Evolutionary conservation across 2,329 filamentous ascomycete species (phyloP).

Genomic region (Dactylellina sp.): DNA sequence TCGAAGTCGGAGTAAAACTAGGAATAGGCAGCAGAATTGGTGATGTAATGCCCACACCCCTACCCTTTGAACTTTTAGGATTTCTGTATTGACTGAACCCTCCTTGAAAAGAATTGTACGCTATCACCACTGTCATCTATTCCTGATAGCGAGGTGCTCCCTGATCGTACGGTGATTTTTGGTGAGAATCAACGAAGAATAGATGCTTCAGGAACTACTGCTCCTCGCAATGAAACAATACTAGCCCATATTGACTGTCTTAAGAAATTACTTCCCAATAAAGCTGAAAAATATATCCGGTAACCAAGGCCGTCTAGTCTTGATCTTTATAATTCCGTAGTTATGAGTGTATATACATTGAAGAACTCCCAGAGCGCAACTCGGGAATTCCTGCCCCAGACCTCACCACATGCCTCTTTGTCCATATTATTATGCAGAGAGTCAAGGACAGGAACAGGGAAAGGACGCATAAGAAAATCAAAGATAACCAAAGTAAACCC

Average conservation of each 20-base stretch:
- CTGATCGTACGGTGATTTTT: slow-evolving; percentile 41
- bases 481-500: too few relatives aligned
- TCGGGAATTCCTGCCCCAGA: too few relatives aligned
- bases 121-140: slow-evolving; percentile 39
- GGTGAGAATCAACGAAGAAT: slow-evolving; percentile 44
- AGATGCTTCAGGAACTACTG: slow-evolving; percentile 33
- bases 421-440: not conserved
- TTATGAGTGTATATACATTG: not conserved
- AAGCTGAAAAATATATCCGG: slow-evolving; percentile 46
- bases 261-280: slow-evolving; percentile 49
- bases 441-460: not conserved
- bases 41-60: slow-evolving; percentile 66
- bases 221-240: slow-evolving; percentile 41
- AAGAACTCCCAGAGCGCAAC: not conserved
- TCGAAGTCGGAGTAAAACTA: slow-evolving; percentile 73
- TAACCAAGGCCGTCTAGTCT: not conserved
- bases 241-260: slow-evolving; percentile 52
- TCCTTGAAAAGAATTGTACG: slow-evolving; percentile 34
- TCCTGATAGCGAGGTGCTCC: slow-evolving; percentile 22
- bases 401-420: not conserved
- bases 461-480: too few relatives aligned
- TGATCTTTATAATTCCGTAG: not conserved
- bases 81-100: not conserved
- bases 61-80: not conserved
- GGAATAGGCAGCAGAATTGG: slow-evolving; percentile 73